phyloP scores from a whole-genome alignment of 345 rosid genomes.

The Euphorbia lathyris region DNA sequence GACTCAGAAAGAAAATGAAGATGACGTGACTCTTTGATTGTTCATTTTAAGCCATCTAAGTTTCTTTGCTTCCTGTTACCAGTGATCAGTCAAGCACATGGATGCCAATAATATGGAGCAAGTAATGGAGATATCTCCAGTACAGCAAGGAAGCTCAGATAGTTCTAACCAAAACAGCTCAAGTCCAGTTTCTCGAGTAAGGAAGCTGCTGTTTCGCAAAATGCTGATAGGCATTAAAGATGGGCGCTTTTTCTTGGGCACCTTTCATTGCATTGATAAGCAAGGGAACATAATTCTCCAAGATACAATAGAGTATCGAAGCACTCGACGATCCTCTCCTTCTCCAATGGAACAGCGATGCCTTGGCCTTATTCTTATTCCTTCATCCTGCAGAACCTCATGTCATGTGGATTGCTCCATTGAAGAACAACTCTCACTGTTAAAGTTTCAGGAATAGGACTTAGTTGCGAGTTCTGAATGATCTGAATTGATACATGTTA shows the following conservation, averaged over 20 bases:
- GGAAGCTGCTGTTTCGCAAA: slow-evolving; percentile 61
- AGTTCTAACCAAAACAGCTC: slow-evolving; percentile 27
- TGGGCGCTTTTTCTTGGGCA: slow-evolving; percentile 84
- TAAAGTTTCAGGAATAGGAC: slow-evolving; percentile 28
- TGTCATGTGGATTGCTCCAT: slow-evolving; percentile 60
- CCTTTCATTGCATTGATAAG: slow-evolving; percentile 87
- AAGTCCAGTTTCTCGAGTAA: slow-evolving; percentile 40
- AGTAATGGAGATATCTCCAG: slow-evolving; percentile 2
- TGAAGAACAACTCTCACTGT: slow-evolving; percentile 34
- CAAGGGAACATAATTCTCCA: slow-evolving; percentile 91
- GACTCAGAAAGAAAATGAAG: too few species aligned
- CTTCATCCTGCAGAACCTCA: slow-evolving; percentile 55
- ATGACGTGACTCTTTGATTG: background rate
- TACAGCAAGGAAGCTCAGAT: slow-evolving; percentile 18
- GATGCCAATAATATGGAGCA: slow-evolving; percentile 6
- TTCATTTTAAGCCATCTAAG: background rate
- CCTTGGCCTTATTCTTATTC: slow-evolving; percentile 80
- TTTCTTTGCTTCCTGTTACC: background rate
- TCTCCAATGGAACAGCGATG: slow-evolving; percentile 83
- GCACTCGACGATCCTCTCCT: slow-evolving; percentile 67
- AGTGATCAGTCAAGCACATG: slow-evolving; percentile 6
- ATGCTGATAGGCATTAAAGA: slow-evolving; percentile 86
- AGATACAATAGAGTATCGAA: slow-evolving; percentile 81
- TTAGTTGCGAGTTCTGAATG: background rate
- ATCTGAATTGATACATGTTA: background rate